Base-by-base conservation (phyloP, 768 basidiomycete genomes). In the Rhizopogon salebrosus region DNA sequence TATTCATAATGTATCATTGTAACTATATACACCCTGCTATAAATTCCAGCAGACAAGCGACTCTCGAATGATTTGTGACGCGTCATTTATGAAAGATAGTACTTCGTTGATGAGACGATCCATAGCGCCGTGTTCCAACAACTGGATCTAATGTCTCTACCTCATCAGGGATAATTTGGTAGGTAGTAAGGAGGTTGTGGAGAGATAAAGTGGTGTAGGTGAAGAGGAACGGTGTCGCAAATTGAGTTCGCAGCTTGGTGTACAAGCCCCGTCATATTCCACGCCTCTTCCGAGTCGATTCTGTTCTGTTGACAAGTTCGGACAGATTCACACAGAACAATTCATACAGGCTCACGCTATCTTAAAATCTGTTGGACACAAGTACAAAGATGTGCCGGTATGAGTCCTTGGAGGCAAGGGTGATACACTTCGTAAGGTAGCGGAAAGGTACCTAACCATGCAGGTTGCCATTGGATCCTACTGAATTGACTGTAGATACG, bases 341-440 rank as follows among this genome's bases (percentile, higher is more conserved):
- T 82, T 88, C 58, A 77, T 98, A 18, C 95, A 97, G 72, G 84
- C 89, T 0, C 97, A 98, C 62, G 98, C 97, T 5, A 81, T 95
- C 39, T 69, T 97, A 29, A 83, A 83, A 62, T 78, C 79, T 16
- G 71, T 82, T 23, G 79, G 79, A 2, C 66, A 77, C 29, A 75
- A 84, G 56, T 94, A 90, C 64, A 75, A 71, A 1, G 76, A 94
- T 64, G 74, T 80, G 55, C 82, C 88, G 9, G 85, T 99, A 4
- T 70, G 98, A 8, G 85, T 97, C 48, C 77, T 98, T 1, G 97
- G 97, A 8, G 94, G 97, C 4, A 77, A 76, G 49, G 74, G 82
- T 3, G 85, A 94, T 60, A 71, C 68, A 11, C 76, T 92, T 45
- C 80, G 92, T n/a, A 74, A 79, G 54, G 89, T 97, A n/a, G 95